These are phyloP conservation scores for Candida dubliniensis DNA, from an alignment of 1,139 yeast genomes.

Conservation along the genomic window DNA sequence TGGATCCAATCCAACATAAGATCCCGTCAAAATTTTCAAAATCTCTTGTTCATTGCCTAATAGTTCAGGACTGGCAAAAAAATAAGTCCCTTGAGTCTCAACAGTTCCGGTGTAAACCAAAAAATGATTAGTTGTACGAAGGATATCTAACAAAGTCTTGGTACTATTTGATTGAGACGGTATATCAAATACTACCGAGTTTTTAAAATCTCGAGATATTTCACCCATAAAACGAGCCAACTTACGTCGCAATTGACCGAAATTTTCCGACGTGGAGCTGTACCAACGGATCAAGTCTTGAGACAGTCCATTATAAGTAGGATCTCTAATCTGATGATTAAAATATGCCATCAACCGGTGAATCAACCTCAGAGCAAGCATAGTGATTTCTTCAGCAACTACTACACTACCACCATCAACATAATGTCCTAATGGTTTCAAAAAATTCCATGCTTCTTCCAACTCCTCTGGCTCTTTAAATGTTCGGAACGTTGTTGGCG, in stretches of 20 bases:
- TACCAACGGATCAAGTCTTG: conserved; percentile 78
- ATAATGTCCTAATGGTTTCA: conserved; percentile 68
- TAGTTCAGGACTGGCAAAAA: conserved; percentile 66
- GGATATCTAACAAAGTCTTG: conserved; percentile 54
- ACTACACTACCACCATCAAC: conserved; percentile 85
- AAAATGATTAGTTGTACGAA: conserved; percentile 71
- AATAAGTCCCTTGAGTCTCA: conserved; percentile 74
- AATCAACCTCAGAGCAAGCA: conserved; percentile 64
- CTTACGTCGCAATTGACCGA: conserved; percentile 83
- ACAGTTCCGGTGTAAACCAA: conserved; percentile 73
- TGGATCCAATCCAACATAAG: conserved; percentile 42
- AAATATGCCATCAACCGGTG: conserved; percentile 71
- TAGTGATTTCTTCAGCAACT: conserved; percentile 74
- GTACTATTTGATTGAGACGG: conserved; percentile 47
- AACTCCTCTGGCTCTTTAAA: conserved; percentile 91
- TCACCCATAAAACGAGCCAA: conserved; percentile 74
- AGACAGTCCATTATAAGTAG: conserved; percentile 47
- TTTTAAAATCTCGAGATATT: conserved; percentile 71
- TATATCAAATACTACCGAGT: conserved; percentile 68
- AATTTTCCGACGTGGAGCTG: conserved; percentile 77
- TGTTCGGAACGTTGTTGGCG: conserved; percentile 66
- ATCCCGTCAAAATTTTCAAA: conserved; percentile 43
- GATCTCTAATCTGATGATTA: conserved; percentile 67
- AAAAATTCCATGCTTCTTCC: conserved; percentile 72
- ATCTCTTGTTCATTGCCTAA: conserved; percentile 45